These are phyloP conservation scores for Alternaria viburni DNA, from an alignment of 2,329 filamentous ascomycete genomes.

Conservation along the genomic window DNA sequence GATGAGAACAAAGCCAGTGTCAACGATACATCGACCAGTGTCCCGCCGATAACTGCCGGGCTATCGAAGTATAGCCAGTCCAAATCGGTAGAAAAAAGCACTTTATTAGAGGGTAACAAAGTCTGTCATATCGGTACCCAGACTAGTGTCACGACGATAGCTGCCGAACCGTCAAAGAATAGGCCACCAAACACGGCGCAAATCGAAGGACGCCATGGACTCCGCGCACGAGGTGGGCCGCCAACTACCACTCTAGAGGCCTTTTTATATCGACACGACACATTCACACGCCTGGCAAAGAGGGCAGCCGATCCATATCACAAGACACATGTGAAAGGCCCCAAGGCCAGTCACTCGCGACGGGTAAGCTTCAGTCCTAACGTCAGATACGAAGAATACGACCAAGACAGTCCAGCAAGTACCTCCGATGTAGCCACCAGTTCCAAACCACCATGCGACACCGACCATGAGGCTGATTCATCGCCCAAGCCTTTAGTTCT, in stretches of 20 bases:
- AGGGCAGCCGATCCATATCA: neutral
- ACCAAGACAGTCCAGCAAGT: neutral
- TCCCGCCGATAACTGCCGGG: neutral
- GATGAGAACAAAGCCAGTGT: neutral
- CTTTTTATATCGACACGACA: neutral
- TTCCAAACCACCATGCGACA: neutral
- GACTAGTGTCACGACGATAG: neutral
- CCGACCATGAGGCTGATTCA: neutral
- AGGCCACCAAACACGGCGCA: neutral
- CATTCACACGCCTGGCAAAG: neutral
- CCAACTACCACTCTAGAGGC: neutral
- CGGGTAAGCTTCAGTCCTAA: neutral
- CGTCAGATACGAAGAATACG: neutral
- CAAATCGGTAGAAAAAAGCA: neutral
- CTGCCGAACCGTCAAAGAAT: neutral
- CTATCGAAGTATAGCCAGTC: neutral
- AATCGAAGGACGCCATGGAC: neutral
- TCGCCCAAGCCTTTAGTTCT: neutral
- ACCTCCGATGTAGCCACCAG: neutral
- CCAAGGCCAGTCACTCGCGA: neutral
- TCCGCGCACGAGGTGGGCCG: neutral
- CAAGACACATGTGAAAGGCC: neutral
- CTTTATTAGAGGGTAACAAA: neutral
- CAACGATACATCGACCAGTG: neutral
- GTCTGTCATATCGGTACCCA: neutral